phyloP scores from a whole-genome alignment of 2,329 filamentous ascomycete species.

The Monilinia polystroma region DNA sequence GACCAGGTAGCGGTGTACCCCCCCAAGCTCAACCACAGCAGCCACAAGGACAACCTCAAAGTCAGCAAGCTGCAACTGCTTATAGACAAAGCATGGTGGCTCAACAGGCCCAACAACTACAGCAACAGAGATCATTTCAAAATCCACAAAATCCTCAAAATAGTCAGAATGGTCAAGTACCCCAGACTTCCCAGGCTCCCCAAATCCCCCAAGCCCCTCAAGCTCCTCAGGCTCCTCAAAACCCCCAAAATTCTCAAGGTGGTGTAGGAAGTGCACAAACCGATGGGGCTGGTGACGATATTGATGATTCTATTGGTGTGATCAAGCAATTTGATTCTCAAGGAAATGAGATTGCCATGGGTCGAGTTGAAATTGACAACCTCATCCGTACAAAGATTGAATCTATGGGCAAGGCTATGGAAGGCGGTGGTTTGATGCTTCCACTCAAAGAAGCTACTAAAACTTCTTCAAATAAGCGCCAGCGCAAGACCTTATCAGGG shows the following conservation, averaged over 20 bases:
- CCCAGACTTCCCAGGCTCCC: neutral
- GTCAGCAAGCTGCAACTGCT: conserved; percentile 14
- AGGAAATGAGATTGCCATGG: conserved; percentile 56
- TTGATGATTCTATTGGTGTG: conserved; percentile 54
- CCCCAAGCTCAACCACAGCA: conserved; percentile 7
- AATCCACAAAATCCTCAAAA: conserved; percentile 35
- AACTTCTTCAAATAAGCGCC: conserved; percentile 40
- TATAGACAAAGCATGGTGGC: conserved; percentile 18
- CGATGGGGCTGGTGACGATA: conserved; percentile 67
- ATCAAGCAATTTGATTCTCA: conserved; percentile 55
- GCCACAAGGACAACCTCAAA: conserved; percentile 12
- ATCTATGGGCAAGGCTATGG: conserved; percentile 64
- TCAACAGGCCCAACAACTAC: conserved; percentile 20
- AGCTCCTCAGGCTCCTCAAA: conserved; percentile 32
- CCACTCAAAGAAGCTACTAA: conserved; percentile 51
- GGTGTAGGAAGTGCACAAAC: conserved; percentile 60
- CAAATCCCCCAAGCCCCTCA: conserved; percentile 28
- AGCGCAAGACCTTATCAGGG: conserved; percentile 34
- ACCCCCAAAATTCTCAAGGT: conserved; percentile 39
- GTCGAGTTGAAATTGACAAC: conserved; percentile 63
- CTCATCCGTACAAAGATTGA: conserved; percentile 68
- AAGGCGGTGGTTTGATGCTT: conserved; percentile 74
- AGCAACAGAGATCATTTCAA: conserved; percentile 25
- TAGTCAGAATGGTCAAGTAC: conserved; percentile 41
- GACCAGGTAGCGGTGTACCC: neutral